A percentile compares a stretch with the other conserved stretches of the same genome.
These are phyloP conservation scores for Sclerotinia trifoliorum DNA, from an alignment of 2,329 filamentous ascomycete genomes.

Conservation along the genomic window DNA sequence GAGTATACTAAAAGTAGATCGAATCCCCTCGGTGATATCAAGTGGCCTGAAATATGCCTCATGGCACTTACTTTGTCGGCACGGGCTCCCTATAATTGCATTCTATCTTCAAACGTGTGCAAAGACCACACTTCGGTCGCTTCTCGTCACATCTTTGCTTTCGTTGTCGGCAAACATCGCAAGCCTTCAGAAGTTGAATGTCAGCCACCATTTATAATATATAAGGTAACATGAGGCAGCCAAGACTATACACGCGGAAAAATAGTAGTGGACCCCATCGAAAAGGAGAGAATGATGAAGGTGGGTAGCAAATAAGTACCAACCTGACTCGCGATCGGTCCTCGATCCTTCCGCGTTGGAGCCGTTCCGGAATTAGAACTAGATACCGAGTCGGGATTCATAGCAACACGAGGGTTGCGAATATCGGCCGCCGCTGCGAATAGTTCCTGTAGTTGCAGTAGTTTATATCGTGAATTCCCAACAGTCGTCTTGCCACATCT, in stretches of 20 bases:
- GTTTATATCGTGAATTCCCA: neutral
- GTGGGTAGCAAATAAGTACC: neutral
- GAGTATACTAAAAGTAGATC: neutral
- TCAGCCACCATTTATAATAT: neutral
- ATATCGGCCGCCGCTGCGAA: neutral
- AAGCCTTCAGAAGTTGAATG: conserved; percentile 45
- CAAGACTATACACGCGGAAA: no score
- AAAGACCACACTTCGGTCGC: conserved; percentile 60
- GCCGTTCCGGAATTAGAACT: conserved; percentile 2
- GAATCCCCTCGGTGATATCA: conserved; percentile 10
- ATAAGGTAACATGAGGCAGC: neutral
- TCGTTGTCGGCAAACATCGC: conserved; percentile 57
- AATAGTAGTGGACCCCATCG: no score
- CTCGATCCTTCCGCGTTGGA: conserved; percentile 9
- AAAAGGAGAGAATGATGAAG: neutral
- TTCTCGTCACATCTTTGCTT: conserved; percentile 66
- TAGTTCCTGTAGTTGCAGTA: neutral
- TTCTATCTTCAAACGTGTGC: conserved; percentile 55
- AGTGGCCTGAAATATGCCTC: neutral
- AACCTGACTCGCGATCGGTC: conserved; percentile 15
- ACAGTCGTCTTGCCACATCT: neutral
- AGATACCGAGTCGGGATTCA: conserved; percentile 2
- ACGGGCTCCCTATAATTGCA: conserved; percentile 61
- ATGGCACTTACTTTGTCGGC: conserved; percentile 58
- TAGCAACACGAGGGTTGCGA: neutral